Conservation (phyloP, 805 yeast species). For the Hanseniaspora lindneri region DNA sequence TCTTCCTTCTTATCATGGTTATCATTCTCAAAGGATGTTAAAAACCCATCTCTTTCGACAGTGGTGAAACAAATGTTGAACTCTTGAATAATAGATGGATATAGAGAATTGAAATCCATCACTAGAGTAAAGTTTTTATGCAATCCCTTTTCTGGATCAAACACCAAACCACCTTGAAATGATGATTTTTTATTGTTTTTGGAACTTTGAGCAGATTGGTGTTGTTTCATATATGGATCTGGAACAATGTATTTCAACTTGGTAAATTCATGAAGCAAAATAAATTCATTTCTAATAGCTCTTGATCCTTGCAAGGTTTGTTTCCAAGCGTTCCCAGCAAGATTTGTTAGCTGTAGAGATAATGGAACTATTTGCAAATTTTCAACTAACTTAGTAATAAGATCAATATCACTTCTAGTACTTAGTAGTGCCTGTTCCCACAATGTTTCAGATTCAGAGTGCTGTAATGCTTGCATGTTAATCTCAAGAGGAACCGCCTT, state of each 20-base stretch:
- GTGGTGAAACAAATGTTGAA: constrained; percentile 95
- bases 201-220: constrained; percentile 32
- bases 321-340: constrained; percentile 97
- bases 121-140: constrained; percentile 81
- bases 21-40: constrained; percentile 19
- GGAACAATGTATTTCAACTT: constrained; percentile 75
- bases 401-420: constrained; percentile 51
- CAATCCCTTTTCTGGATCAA: constrained; percentile 91
- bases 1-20: constrained; percentile 19
- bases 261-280: constrained; percentile 81
- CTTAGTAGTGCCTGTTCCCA: constrained; percentile 61
- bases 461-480: constrained; percentile 55
- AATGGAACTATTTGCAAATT: constrained; percentile 74
- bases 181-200: constrained; percentile 48
- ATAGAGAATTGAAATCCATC: constrained; percentile 95
- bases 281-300: constrained; percentile 89
- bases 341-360: constrained; percentile 78
- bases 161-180: constrained; percentile 85
- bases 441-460: constrained; percentile 53
- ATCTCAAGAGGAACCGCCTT: constrained; percentile 46
- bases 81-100: constrained; percentile 95
- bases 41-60: constrained; percentile 48
- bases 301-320: constrained; percentile 89
- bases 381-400: constrained; percentile 68
- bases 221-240: constrained; percentile 49